Evolutionary conservation across 371 early-diverging fungal species (phyloP).

Genomic region (Haplosporangium sp.): DNA sequence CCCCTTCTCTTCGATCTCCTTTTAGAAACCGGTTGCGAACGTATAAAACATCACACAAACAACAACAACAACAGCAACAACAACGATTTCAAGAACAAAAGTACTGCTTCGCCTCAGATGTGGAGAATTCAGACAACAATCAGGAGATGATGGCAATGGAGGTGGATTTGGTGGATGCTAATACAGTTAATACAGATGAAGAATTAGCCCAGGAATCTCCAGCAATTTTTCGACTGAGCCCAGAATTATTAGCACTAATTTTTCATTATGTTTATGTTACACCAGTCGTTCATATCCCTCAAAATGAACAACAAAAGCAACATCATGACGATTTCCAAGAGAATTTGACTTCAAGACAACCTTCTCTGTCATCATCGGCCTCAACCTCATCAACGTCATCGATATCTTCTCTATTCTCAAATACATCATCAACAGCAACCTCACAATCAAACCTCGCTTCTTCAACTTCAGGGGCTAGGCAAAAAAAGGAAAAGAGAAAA

Average conservation of each 20-base stretch:
- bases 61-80: conserved; percentile 9
- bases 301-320: conserved; percentile 2
- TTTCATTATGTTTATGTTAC: conserved; percentile 55
- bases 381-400: conserved; percentile 2
- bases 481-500: conserved; percentile 21
- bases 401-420: neutral
- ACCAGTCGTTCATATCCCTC: conserved; percentile 37
- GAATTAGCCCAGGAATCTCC: conserved; percentile 18
- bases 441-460: neutral
- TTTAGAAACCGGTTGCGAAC: conserved; percentile 10
- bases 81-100: conserved; percentile 7
- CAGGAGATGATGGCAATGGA: conserved; percentile 14
- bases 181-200: neutral
- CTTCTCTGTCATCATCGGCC: neutral
- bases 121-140: neutral
- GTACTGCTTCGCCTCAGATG: neutral
- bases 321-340: neutral
- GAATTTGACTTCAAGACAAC: conserved; percentile 15
- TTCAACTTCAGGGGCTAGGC: conserved; percentile 13
- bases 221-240: conserved; percentile 50
- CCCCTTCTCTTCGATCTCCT: conserved; percentile 15
- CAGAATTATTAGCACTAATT: conserved; percentile 48
- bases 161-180: neutral
- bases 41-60: conserved; percentile 9
- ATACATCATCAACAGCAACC: neutral